phyloP scores from a whole-genome alignment of 1,284 basidiomycete species.

The Ceratobasidium sp. region DNA sequence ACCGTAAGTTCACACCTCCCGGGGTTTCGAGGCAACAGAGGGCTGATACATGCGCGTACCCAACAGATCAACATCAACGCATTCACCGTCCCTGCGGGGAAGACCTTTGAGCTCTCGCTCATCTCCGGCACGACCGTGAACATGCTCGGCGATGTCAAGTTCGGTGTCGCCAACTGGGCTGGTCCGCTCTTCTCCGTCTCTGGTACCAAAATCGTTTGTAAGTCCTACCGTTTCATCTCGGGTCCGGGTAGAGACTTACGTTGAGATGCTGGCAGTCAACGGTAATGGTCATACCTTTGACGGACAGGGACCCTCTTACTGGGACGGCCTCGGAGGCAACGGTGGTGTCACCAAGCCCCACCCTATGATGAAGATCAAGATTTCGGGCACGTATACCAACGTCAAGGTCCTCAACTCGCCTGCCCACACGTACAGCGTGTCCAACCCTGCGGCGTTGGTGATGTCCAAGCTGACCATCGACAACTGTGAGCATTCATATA shows the following conservation, averaged over 20 bases:
- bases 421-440: constrained; percentile 53
- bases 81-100: constrained; percentile 55
- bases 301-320: constrained; percentile 60
- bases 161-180: constrained; percentile 58
- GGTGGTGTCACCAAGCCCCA: constrained; percentile 59
- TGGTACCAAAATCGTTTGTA: constrained; percentile 59
- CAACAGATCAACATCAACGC: constrained; percentile 45
- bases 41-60: too few relatives aligned
- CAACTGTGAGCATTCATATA: constrained; percentile 53
- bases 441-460: constrained; percentile 52
- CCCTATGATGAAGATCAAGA: constrained; percentile 61
- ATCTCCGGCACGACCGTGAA: constrained; percentile 60
- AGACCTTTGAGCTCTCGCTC: constrained; percentile 57
- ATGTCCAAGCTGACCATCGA: constrained; percentile 55
- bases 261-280: constrained; percentile 54
- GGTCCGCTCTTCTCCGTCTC: constrained; percentile 57
- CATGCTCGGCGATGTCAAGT: constrained; percentile 62
- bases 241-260: too few relatives aligned
- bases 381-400: constrained; percentile 62
- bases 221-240: constrained; percentile 43
- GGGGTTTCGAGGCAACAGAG: too few relatives aligned
- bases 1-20: too few relatives aligned
- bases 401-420: constrained; percentile 62
- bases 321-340: constrained; percentile 61
- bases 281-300: constrained; percentile 62